Evolutionary conservation across 2,329 filamentous ascomycete genomes (phyloP), one percentile per base, ranked within the genome.

Genomic region (Penicillium fuscoglaucum): DNA sequence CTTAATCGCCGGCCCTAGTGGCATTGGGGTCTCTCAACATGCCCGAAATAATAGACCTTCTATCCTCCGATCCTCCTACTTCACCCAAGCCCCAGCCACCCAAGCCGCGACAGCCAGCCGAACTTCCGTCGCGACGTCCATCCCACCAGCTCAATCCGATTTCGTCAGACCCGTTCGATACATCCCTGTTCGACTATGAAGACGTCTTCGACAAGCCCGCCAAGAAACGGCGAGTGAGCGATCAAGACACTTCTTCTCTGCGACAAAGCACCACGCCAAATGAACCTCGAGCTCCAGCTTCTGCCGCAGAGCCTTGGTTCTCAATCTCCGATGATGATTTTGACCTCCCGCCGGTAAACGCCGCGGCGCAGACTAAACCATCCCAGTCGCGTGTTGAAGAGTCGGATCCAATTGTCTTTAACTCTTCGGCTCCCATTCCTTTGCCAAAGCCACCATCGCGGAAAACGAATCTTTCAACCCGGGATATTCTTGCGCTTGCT

Each of bases 321-420:
- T 57, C 66, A 1, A 70, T 72, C 53, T 72, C 72, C 5, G 70
- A 73, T 28, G 70, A 73, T 17, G 70, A 72, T 44, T 59, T 67
- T 28, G 48, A 60, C 26, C 51, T 66, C 6, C 58, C 65, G 33
- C 62, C 61, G 29, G 49, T 53, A 28, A 63, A 61, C 6, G 43
- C 55, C 43, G 51, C 55, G 3, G 51, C 43, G 15, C 21, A 52
- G 9, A 58, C 35, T 3, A 54, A 56, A 47, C 37, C 54, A 39
- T n/a, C 53, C 37, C 19, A 59, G 7, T 15, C 62, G 64, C 60
- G 58, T 29, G 61, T 66, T 8, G 58, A 70, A 31, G 68, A 73
- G 4, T 74, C 71, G 2, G 78, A 79, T 62, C 74, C 77, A 2
- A 78, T 80, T 59, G 65, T 73, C 4, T 78, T 77, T 54, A 78